Evolutionary conservation across 441 rosid species (phyloP), one percentile per base, ranked within the genome.

Genomic region (Gossypium laxum): DNA sequence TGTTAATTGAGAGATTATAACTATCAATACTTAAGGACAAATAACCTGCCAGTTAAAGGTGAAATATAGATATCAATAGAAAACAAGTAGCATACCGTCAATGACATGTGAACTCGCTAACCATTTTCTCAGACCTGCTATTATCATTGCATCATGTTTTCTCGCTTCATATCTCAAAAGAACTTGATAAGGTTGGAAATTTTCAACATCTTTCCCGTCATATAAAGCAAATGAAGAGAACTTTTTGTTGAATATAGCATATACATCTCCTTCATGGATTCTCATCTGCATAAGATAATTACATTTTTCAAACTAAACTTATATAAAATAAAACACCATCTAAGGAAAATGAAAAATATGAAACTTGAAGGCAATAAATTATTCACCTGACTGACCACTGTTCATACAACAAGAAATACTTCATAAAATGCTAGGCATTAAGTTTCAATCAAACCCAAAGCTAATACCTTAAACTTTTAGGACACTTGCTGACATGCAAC

Each of bases 161-260:
- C 84, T 82, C 2, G 57, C 73, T 2, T 8, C 65, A 83, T 84
- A 90, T 77, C 76, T 81, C 10, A 79, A 71, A 62, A 91, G 84
- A 66, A 30, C 73, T 77, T 88, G 95, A 73, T 91, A 91, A 69
- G 92, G 89, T 15, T 56, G 65, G 22, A 85, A 82, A 63, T 72
- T 82, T 30, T 60, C 47, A 19, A 79, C 83, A 68, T 70, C 80
- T 73, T 68, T 71, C 63, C 84, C 85, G 55, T 85, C 75, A 54
- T 80, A 93, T 61, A 91, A 55, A 47, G 91, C 89, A 85, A 87
- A 93, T 12, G 90, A 77, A 66, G 97, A 85, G 63, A 74, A 71
- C 61, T 56, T 64, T 82, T 85, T 85, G 79, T 85, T 77, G 84
- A 77, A 91, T 18, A 84, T 75, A 55, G 91, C 93, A 84, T 79